A percentile compares a stretch with the other conserved stretches of the same genome.
These are phyloP conservation scores for Colletotrichum endophyticum DNA, from an alignment of 2,329 filamentous ascomycete species.

Conservation along the genomic window DNA sequence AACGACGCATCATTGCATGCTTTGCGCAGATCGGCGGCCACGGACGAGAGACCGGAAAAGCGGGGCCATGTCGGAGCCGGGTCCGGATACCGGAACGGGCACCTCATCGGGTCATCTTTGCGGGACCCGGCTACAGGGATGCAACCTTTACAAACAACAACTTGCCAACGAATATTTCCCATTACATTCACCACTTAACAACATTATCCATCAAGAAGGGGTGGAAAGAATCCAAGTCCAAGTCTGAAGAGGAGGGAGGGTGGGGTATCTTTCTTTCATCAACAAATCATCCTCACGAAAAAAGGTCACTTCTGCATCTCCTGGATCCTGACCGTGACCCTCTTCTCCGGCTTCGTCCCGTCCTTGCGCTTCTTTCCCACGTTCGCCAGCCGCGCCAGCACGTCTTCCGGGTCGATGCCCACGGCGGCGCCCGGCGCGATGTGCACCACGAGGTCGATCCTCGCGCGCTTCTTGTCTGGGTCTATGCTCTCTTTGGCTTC, in stretches of 20 bases:
- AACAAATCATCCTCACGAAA: neutral
- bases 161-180: accelerated
- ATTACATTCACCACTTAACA: neutral
- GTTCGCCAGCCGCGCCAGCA: conserved; percentile 24
- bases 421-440: conserved; percentile 32
- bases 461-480: conserved; percentile 35
- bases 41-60: neutral
- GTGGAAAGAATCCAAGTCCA: no score
- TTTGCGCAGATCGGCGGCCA: neutral
- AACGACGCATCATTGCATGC: neutral
- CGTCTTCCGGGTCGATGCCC: conserved; percentile 35
- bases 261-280: neutral
- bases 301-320: neutral
- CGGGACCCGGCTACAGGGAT: neutral
- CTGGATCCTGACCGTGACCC: conserved; percentile 19
- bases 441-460: conserved; percentile 38
- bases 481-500: conserved; percentile 25
- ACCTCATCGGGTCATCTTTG: neutral
- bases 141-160: neutral
- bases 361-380: conserved; percentile 21
- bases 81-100: neutral
- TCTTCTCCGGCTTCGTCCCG: conserved; percentile 18
- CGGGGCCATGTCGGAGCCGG: neutral
- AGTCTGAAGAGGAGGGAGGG: neutral
- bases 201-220: neutral